phyloP scores from a whole-genome alignment of 768 basidiomycete genomes.

The Hydnomerulius pinastri region DNA sequence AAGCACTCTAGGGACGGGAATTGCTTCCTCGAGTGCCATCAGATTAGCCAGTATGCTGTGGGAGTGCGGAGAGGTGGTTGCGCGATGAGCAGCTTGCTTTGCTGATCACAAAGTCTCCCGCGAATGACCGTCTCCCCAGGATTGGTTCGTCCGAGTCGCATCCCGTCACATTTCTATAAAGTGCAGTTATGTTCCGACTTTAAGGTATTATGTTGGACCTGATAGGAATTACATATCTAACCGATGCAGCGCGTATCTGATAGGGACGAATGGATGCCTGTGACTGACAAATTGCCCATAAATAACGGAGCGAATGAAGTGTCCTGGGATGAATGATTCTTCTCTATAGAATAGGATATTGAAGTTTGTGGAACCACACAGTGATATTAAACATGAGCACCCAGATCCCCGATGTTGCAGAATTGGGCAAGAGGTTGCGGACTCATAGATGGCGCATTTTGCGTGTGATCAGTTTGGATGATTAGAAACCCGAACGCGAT shows the following conservation, averaged over 20 bases:
- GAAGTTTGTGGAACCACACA: constrained; percentile 5
- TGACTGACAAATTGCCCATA: constrained; percentile 29
- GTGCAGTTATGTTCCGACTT: too few species aligned
- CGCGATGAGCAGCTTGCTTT: too few species aligned
- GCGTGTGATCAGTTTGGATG: constrained; percentile 8
- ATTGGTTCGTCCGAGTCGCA: too few species aligned
- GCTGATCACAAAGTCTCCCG: neutral
- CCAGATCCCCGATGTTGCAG: constrained; percentile 9
- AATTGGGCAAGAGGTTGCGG: constrained; percentile 6
- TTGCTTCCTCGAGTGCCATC: neutral
- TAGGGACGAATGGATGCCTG: constrained; percentile 11
- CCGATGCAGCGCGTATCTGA: constrained; percentile 14
- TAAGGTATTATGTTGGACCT: constrained; percentile 11
- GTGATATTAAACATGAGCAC: constrained; percentile 12
- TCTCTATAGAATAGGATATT: constrained; percentile 6
- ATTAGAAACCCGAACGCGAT: constrained; percentile 5
- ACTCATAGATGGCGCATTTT: constrained; percentile 2
- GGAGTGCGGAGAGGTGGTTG: neutral
- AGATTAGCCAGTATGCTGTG: neutral
- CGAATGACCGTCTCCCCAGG: neutral
- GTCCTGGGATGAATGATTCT: constrained; percentile 12
- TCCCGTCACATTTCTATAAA: too few species aligned
- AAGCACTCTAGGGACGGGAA: neutral
- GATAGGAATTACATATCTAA: constrained; percentile 31
- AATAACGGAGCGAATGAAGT: constrained; percentile 20